Evolutionary conservation across 2,329 filamentous ascomycete species (phyloP), one percentile per base, ranked within the genome.

Genomic region (Cladophialophora immunda): DNA sequence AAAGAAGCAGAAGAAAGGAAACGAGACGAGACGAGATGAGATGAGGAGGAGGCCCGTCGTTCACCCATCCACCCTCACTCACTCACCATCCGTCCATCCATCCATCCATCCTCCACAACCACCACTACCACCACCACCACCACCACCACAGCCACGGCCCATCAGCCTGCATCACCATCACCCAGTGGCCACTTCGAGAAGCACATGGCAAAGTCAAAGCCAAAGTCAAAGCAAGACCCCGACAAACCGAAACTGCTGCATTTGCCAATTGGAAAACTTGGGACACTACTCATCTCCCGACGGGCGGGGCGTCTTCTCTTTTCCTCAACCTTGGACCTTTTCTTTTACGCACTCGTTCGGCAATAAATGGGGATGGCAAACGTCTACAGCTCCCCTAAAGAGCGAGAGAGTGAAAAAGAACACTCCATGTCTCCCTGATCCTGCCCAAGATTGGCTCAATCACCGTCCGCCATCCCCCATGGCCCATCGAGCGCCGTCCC

Each of bases 141-240:
- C 17, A 8, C 32, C 32, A 34, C 13, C 32, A 34, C 32, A n/a
- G 38, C 17, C 15, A 19, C 8, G 15, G 15, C 17, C 38, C 38
- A n/a, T 41, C 38, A 34, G 4, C 32, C 7, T n/a, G 38, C 38
- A 36, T 13, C 34, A 57, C 7, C 29, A 25, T 32, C 32, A 32
- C n/a, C n/a, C 29, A n/a, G 30, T 45, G 32, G 32, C 13, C 32
- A 7, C 6, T 34, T 34, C 2, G 32, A 5, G 13, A 34, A 34
- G 32, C 58, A 61, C 58, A 61, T 61, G 58, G 58, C 58, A 54
- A 25, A 55, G 55, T 36, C 55, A 58, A 41, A 41, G n/a, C 38
- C 38, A 41, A 41, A 41, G 38, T 41, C 38, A 41, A 19, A 38
- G 9, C 34, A 38, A 30, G 29, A 30, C 29, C 29, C 29, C 4